These are phyloP conservation scores for Colletotrichum aenigma DNA, from an alignment of 2,329 filamentous ascomycete species.

Conservation along the genomic window DNA sequence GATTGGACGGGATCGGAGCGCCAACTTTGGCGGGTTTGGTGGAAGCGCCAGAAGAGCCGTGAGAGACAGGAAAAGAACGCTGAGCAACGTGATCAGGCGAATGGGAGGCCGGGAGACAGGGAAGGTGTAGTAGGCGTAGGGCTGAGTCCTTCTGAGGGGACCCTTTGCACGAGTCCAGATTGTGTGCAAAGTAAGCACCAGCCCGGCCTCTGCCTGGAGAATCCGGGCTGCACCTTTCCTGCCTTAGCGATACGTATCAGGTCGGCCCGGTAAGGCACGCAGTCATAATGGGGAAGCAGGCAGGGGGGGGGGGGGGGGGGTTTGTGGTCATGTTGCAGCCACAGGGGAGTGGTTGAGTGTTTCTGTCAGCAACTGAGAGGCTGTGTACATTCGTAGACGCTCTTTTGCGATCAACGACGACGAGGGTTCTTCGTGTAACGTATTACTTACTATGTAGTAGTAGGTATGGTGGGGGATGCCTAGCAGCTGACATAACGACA, in stretches of 20 bases:
- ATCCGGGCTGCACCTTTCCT: not conserved
- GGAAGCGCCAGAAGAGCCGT: not conserved
- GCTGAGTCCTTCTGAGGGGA: not conserved
- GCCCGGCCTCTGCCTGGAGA: not conserved
- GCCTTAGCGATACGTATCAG: constrained; percentile 12
- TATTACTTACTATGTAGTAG: not conserved
- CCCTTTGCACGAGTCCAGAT: not conserved
- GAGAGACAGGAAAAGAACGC: not conserved
- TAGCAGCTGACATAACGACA: not conserved
- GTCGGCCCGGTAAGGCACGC: constrained; percentile 3
- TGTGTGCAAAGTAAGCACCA: constrained; percentile 16
- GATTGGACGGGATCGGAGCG: constrained; percentile 1
- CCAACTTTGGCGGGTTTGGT: not conserved
- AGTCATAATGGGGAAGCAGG: not conserved
- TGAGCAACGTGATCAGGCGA: not conserved
- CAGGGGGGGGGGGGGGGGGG: not conserved
- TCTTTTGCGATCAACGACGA: not conserved
- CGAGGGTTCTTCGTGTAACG: not conserved
- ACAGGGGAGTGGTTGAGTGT: not conserved
- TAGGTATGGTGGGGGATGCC: not conserved
- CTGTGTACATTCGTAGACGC: constrained; percentile 1
- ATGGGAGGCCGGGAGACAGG: not conserved
- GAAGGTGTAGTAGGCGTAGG: constrained; percentile 4
- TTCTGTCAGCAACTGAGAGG: constrained; percentile 13
- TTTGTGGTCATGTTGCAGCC: not conserved